Base-by-base conservation (phyloP, 225 moss, liverwort and hornwort species). In the Ulota crispa region DNA sequence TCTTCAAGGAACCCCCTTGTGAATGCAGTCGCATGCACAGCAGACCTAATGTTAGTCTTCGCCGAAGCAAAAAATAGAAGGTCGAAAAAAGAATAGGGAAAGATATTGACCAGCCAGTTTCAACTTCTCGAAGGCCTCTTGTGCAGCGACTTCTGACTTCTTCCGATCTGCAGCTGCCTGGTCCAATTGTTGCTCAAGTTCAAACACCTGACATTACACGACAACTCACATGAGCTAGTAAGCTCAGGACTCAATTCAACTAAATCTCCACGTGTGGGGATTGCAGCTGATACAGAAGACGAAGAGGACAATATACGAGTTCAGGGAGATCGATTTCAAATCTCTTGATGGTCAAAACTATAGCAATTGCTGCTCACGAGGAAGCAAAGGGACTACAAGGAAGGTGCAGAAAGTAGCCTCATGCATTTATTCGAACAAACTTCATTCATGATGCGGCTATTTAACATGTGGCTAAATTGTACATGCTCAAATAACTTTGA, bases 141-240 rank as follows among this genome's bases (percentile, higher is more conserved):
- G 65, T 20, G 83, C 70, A 79, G 85, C 76, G 55, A 78, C 76
- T 71, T 91, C 88, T 32, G 88, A 83, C 72, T 83, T 81, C 78
- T 86, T 91, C 75, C 91, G 81, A 55, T 86, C 88, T 69, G 80
- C 84, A 57, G 73, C 75, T 41, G 86, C 86, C 78, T 83, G 85
- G 45, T 91, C 85, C 81, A 91, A 67, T 64, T 85, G 88, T 56
- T 77, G 82, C 64, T 91, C 88, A 72, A 91, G 81, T 50, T 85
- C 86, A 54, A 81, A 73, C 63, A 88, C 91, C 91, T 91, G 72
- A 73, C 52, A 80, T 53, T 20, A 62, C 59, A 36, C 28, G 24
- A 71, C 52, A 53, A 36, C 32, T 13, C 42, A 32, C 43, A 39
- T 81, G 43, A 78, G 61, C 73, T 69, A 50, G 41, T 30, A 57